Evolutionary conservation across 2,329 filamentous ascomycete genomes (phyloP), one percentile per base, ranked within the genome.

Genomic region (Sporothrix curviconia): DNA sequence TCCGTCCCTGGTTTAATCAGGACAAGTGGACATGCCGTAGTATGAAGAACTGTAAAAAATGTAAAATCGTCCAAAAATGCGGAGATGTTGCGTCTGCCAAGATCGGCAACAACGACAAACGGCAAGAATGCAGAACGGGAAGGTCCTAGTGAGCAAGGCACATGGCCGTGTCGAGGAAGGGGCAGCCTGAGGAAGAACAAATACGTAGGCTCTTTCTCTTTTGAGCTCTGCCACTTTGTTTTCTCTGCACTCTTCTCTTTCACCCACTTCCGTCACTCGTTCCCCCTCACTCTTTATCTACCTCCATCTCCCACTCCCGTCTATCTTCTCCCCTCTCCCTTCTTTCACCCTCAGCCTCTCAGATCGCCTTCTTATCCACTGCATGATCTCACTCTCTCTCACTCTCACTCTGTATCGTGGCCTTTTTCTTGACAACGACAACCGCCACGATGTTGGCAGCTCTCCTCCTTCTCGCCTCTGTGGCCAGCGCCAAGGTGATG

Each of bases 401-500:
- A 11, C 36, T 43, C 15, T 25, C 11, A 9, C 24, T n/a, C 8
- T 11, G 14, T n/a, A 11, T 32, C 19, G 28, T 44, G 15, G 25
- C 24, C 12, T 11, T 11, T 15, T 24, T 9, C 28, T 19, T 28
- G 17, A n/a, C 47, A n/a, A n/a, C n/a, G n/a, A n/a, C n/a, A n/a
- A 12, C 7, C 34, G 12, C 11, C 40, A 55, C 11, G 8, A 66
- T 66, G 65, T 56, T 66, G 14, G 59, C 30, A 24, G 55, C 57
- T n/a, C 43, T 69, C 7, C 55, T 68, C n/a, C 49, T 69, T 14
- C 59, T 69, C 17, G 64, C 64, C 19, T 61, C 64, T 6, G 64
- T 61, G 57, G 67, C 60, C 17, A 64, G 67, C 53, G 70, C 67
- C 32, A 67, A 67, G 39, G 65, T 74, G 34, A 68, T 75, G 59